A percentile compares a stretch with the other conserved stretches of the same genome.
Evolutionary conservation across 2,329 filamentous ascomycete genomes (phyloP).

Genomic region (Teratosphaeria pseudoeucalypti): DNA sequence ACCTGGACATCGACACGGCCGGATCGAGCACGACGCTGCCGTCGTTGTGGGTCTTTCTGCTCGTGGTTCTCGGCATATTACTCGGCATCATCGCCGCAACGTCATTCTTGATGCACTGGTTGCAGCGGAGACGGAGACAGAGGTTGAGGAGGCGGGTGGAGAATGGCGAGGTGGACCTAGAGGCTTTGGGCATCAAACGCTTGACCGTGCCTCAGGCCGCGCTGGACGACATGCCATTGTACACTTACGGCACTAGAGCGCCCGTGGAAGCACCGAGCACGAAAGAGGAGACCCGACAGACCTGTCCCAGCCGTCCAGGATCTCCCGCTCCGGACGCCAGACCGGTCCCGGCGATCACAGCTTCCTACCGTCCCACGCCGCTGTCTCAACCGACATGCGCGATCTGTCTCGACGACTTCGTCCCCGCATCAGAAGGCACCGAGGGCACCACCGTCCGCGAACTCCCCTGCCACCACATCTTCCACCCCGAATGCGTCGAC

Average conservation of each 20-base stretch:
- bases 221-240: conserved; percentile 66
- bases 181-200: conserved; percentile 73
- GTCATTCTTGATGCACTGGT: conserved; percentile 63
- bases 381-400: conserved; percentile 72
- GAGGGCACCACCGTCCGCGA: conserved; percentile 60
- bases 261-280: neutral
- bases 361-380: conserved; percentile 18
- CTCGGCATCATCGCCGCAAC: conserved; percentile 56
- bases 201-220: conserved; percentile 64
- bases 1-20: conserved; percentile 36
- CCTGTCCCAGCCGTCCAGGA: conserved; percentile 3
- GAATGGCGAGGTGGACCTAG: conserved; percentile 73
- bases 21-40: conserved; percentile 40
- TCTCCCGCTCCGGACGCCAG: conserved; percentile 5
- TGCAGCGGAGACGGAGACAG: conserved; percentile 62
- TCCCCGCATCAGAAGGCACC: conserved; percentile 22
- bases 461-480: conserved; percentile 83
- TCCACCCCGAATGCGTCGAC: conserved; percentile 86
- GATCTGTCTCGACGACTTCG: conserved; percentile 81
- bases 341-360: conserved; percentile 9
- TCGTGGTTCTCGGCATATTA: conserved; percentile 60
- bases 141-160: conserved; percentile 60
- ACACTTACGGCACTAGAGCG: conserved; percentile 48
- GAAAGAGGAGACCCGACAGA: conserved; percentile 2
- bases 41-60: conserved; percentile 69